These are phyloP conservation scores for Pseudotsuga menziesii DNA, from an alignment of 75 land plant species.

Conservation along the genomic window DNA sequence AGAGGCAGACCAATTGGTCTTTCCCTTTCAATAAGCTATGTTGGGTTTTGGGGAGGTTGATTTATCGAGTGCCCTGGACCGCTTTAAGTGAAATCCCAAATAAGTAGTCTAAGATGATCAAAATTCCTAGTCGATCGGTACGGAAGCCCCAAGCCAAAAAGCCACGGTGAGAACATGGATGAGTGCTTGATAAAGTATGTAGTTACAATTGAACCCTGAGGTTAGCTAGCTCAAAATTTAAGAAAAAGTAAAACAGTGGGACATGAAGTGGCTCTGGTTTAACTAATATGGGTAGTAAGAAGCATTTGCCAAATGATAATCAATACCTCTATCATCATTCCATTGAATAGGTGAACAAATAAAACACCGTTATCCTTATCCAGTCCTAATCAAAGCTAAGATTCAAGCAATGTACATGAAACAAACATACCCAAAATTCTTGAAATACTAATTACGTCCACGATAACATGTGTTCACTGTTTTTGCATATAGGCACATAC, in stretches of 20 bases:
- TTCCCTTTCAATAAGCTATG: no score
- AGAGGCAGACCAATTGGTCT: no score
- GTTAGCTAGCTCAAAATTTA: no score
- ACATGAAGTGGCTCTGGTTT: background rate
- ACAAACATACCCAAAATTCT: conserved; percentile 2
- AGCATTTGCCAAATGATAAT: background rate
- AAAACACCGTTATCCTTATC: background rate
- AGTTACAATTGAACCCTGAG: no score
- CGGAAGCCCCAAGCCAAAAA: no score
- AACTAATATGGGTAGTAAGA: background rate
- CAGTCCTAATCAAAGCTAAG: background rate
- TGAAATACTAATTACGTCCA: background rate
- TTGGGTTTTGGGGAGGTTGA: no score
- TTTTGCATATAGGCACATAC: conserved; percentile 18
- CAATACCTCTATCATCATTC: background rate
- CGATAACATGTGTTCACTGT: background rate
- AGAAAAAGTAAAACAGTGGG: background rate
- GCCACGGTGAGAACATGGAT: no score
- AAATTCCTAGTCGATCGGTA: no score
- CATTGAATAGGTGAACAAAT: background rate
- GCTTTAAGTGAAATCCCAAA: no score
- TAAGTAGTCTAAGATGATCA: no score
- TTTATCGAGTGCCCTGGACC: no score
- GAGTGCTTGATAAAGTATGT: no score
- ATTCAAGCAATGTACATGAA: background rate